Evolutionary conservation across 805 yeast genomes (phyloP).

Genomic region (Saccharomycopsis guyanensis): DNA sequence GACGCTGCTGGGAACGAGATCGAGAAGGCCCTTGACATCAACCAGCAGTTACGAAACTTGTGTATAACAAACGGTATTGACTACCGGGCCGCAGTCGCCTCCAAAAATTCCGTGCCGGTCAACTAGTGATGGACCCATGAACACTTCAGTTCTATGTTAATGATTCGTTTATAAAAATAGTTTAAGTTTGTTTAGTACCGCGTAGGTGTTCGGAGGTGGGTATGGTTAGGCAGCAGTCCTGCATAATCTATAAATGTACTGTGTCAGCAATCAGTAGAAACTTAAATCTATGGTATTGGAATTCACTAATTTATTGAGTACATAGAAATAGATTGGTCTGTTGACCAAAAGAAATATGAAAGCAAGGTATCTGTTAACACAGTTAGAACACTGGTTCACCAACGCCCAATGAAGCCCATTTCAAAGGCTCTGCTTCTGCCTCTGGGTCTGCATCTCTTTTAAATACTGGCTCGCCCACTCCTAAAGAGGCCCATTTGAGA

Average conservation of each 20-base stretch:
- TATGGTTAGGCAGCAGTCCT: no score
- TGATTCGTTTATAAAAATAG: neutral
- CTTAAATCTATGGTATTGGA: no score
- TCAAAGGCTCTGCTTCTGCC: conserved; percentile 9
- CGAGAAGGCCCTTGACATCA: conserved; percentile 23
- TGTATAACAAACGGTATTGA: neutral
- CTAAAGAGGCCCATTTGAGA: conserved; percentile 8
- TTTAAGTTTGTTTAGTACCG: no score
- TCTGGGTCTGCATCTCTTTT: conserved; percentile 13
- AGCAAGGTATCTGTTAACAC: no score
- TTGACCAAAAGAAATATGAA: no score
- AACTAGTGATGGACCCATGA: no score
- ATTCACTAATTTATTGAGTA: no score
- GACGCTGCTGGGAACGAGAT: conserved; percentile 26
- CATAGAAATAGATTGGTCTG: no score
- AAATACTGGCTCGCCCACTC: conserved; percentile 15
- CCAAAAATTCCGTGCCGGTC: neutral
- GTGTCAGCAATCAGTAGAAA: no score
- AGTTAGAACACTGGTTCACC: conserved; percentile 14
- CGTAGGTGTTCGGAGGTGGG: no score
- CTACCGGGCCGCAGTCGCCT: neutral
- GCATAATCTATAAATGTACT: no score
- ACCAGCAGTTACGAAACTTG: conserved; percentile 20
- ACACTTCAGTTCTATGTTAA: neutral
- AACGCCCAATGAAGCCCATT: conserved; percentile 7